Conservation (phyloP, 2,329 filamentous ascomycete genomes). For the Parascedosporium putredinis region DNA sequence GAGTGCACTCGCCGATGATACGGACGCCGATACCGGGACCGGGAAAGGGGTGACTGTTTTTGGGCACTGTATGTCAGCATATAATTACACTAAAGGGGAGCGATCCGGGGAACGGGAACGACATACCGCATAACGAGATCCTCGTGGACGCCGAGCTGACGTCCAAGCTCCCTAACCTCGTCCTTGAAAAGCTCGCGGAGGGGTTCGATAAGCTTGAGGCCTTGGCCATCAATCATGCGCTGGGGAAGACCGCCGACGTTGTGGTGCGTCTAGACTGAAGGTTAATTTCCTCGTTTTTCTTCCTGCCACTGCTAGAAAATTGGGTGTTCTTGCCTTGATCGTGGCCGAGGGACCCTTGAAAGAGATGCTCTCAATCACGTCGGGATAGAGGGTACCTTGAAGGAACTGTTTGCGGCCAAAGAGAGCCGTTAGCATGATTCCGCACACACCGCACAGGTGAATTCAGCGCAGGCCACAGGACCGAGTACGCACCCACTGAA, state of each 20-base stretch:
- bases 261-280: slow-evolving; percentile 39
- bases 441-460: not conserved
- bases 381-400: slow-evolving; percentile 38
- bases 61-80: not conserved
- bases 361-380: slow-evolving; percentile 36
- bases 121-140: slow-evolving; percentile 17
- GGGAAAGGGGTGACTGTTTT: slow-evolving; percentile 18
- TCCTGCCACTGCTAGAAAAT: not conserved
- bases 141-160: slow-evolving; percentile 21
- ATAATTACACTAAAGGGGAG: too few species aligned
- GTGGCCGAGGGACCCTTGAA: slow-evolving; percentile 39
- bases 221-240: slow-evolving; percentile 36
- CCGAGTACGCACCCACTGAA: slow-evolving; percentile 60
- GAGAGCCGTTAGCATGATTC: not conserved
- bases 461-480: slow-evolving; percentile 75
- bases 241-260: slow-evolving; percentile 59
- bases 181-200: slow-evolving; percentile 68
- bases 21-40: slow-evolving; percentile 58
- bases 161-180: slow-evolving; percentile 20
- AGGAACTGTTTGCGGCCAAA: not conserved
- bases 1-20: slow-evolving; percentile 76
- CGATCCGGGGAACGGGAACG: not conserved
- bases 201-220: slow-evolving; percentile 65
- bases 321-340: slow-evolving; percentile 28
- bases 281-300: not conserved